These are phyloP conservation scores for Colletotrichum limetticola DNA, from an alignment of 2,329 filamentous ascomycete genomes.

Conservation along the genomic window DNA sequence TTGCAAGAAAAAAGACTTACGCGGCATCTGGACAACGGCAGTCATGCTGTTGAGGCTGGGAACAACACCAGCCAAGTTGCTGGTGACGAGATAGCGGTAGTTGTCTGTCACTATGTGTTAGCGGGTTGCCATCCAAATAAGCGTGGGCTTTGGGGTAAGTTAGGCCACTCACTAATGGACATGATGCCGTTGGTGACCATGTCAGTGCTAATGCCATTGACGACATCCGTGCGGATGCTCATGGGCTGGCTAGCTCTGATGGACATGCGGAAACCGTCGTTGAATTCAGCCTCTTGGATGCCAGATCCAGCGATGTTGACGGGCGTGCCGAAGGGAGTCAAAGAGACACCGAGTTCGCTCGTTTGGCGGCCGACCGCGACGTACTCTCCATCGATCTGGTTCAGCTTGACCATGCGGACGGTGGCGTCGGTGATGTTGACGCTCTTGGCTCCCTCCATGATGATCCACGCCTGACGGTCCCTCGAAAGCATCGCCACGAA, in stretches of 20 bases:
- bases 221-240: conserved; percentile 37
- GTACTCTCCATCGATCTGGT: conserved; percentile 37
- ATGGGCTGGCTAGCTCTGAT: conserved; percentile 38
- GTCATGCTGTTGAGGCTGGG: conserved; percentile 37
- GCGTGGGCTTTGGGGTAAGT: neutral
- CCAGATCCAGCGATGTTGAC: conserved; percentile 36
- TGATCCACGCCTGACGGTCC: conserved; percentile 38
- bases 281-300: conserved; percentile 38
- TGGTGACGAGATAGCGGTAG: conserved; percentile 39
- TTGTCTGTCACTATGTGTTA: conserved; percentile 34
- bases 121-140: neutral
- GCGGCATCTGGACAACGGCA: conserved; percentile 37
- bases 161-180: conserved; percentile 35
- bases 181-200: conserved; percentile 37
- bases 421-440: conserved; percentile 39
- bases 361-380: conserved; percentile 38
- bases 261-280: conserved; percentile 39
- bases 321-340: conserved; percentile 37
- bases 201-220: conserved; percentile 37
- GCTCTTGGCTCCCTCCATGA: conserved; percentile 36
- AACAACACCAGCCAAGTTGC: conserved; percentile 36
- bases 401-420: conserved; percentile 39
- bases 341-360: conserved; percentile 34
- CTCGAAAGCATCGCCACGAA: conserved; percentile 37
- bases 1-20: conserved; percentile 28